Evolutionary conservation across 2,329 filamentous ascomycete species (phyloP), one percentile per base, ranked within the genome.

Genomic region (Metarhizium anisopliae): DNA sequence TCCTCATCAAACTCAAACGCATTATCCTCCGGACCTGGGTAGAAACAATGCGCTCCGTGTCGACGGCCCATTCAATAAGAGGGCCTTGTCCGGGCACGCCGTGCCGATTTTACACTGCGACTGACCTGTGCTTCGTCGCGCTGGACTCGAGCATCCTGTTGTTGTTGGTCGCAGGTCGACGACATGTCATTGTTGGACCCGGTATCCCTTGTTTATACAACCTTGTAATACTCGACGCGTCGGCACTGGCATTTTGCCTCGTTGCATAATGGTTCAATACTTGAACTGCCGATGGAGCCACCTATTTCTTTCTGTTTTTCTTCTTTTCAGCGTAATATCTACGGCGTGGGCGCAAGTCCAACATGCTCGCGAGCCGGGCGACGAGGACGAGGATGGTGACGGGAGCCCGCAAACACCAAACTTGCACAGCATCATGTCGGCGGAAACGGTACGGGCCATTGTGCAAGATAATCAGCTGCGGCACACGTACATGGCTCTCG

Each of bases 401-500:
- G 20, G 20, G 20, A 25, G 20, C 20, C 20, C 20, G 20, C 20
- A 25, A 25, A 25, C 20, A 25, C 20, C 20, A 25, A 25, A 25
- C 20, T 25, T 25, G 20, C 16, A 50, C 2, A 36, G 30, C 14
- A 50, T 47, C 5, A 35, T 51, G 40, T 47, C 47, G 10, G 4
- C 18, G 11, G 29, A 47, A 25, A 43, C 54, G 14, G n/a, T 51
- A 4, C 11, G 40, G 11, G 49, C 54, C 3, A 52, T 55, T 29
- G 2, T 47, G 25, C 49, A 16, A 4, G 54, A 55, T 16, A 32
- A 8, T 30, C 59, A 59, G 18, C 47, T 60, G 14, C 58, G 59
- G 16, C 53, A 51, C 14, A 56, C 58, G 4, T 61, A 61, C 51
- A 43, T 58, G 55, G 56, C 58, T 14, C 51, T 61, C 16, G 43